These are phyloP conservation scores for Psilocybe subaeruginosa DNA, from an alignment of 768 basidiomycete genomes.

Conservation along the genomic window DNA sequence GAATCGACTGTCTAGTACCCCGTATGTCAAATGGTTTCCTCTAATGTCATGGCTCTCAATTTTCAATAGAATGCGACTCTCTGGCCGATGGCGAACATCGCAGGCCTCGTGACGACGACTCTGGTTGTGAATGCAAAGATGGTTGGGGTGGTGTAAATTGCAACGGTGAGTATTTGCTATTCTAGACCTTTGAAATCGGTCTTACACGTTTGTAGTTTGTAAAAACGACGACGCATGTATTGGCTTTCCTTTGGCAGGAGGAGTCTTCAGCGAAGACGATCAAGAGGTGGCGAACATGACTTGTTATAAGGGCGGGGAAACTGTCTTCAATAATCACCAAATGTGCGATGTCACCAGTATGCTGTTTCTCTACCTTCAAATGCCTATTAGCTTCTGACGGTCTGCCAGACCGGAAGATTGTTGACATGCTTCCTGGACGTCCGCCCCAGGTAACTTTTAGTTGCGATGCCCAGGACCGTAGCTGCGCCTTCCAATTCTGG, in stretches of 20 bases:
- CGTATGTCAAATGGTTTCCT: conserved; percentile 46
- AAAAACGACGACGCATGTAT: conserved; percentile 78
- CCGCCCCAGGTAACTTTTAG: conserved; percentile 97
- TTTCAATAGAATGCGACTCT: conserved; percentile 82
- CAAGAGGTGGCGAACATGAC: conserved; percentile 60
- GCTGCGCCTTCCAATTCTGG: conserved; percentile 98
- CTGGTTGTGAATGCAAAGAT: conserved; percentile 84
- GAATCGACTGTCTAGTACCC: conserved; percentile 91
- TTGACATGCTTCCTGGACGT: conserved; percentile 87
- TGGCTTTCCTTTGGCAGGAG: conserved; percentile 66
- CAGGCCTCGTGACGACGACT: conserved; percentile 73
- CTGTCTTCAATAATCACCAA: conserved; percentile 94
- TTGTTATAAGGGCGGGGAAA: conserved; percentile 92
- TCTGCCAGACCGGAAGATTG: conserved; percentile 83
- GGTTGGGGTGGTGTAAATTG: conserved; percentile 98
- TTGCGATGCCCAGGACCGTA: conserved; percentile 64
- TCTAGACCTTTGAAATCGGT: background rate
- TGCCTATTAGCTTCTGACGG: background rate
- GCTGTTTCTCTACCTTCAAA: conserved; percentile 28
- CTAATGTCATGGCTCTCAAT: conserved; percentile 5
- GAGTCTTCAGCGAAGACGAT: conserved; percentile 23
- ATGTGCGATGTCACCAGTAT: conserved; percentile 98
- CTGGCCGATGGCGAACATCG: conserved; percentile 89
- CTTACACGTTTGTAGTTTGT: conserved; percentile 65
- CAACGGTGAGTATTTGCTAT: conserved; percentile 66